Percentiles rank a stretch among this genome's conserved stretches.
Evolutionary conservation across 495 filamentous ascomycete genomes (phyloP).

Genomic region (Xylaria longipes): DNA sequence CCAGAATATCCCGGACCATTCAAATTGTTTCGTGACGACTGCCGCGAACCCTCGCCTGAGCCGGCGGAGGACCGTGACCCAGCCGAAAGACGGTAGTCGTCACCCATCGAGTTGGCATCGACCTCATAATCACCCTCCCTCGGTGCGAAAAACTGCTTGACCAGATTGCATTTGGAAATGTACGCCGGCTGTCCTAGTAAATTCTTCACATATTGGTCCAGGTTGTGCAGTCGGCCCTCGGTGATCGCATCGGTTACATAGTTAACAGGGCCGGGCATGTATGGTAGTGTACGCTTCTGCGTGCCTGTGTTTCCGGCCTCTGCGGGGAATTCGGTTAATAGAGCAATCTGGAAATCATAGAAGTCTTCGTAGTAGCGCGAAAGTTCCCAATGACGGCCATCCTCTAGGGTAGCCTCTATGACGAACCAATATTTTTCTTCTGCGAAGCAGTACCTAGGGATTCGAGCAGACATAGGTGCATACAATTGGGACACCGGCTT

Average conservation of each 20-base stretch:
- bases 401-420: conserved; percentile 89
- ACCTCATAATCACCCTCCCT: conserved; percentile 92
- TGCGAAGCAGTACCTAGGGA: conserved; percentile 94
- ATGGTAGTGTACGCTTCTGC: conserved; percentile 84
- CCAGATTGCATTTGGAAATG: conserved; percentile 80
- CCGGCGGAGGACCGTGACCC: conserved; percentile 74
- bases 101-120: conserved; percentile 68
- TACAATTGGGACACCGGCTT: conserved; percentile 53
- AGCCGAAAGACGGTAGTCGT: conserved; percentile 72
- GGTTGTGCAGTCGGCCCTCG: conserved; percentile 85
- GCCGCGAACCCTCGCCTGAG: conserved; percentile 67
- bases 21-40: conserved; percentile 76
- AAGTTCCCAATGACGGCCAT: conserved; percentile 90
- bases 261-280: conserved; percentile 97
- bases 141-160: conserved; percentile 89
- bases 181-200: conserved; percentile 82
- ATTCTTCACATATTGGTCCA: conserved; percentile 94
- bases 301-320: conserved; percentile 85
- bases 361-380: conserved; percentile 97
- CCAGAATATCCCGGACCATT: conserved; percentile 63
- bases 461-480: conserved; percentile 73
- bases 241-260: conserved; percentile 98
- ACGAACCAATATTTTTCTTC: conserved; percentile 99
- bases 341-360: conserved; percentile 96
- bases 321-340: conserved; percentile 90